A percentile compares a stretch with the other conserved stretches of the same genome.
Conservation (phyloP, 495 filamentous ascomycete species). For the Cercophora sp. region DNA sequence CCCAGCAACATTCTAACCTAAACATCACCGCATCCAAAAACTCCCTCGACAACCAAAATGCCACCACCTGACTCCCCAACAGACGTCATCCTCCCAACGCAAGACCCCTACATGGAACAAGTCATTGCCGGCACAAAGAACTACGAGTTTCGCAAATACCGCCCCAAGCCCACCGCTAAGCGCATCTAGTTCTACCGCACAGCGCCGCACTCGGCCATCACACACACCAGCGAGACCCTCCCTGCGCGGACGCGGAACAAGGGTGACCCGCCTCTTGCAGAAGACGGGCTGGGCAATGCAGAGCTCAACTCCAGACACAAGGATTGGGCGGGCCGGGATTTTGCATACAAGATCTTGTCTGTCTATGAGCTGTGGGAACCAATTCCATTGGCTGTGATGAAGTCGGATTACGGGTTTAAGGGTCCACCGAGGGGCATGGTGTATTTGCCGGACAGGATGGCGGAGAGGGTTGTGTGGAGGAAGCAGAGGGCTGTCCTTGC, state of each 20-base stretch:
- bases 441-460: neutral
- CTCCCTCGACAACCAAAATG: neutral
- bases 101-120: constrained; percentile 1
- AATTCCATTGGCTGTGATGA: neutral
- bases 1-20: no score
- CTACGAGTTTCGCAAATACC: constrained; percentile 7
- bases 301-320: constrained; percentile 4
- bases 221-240: neutral
- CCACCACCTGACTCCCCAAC: neutral
- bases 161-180: neutral
- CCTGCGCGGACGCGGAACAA: neutral
- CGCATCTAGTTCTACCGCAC: constrained; percentile 7
- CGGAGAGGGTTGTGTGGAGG: neutral
- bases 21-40: no score
- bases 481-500: neutral
- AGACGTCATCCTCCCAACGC: constrained; percentile 4
- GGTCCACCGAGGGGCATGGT: neutral
- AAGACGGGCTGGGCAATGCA: constrained; percentile 5
- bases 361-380: constrained; percentile 1
- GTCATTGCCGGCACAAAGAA: neutral
- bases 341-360: constrained; percentile 1
- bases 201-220: constrained; percentile 3
- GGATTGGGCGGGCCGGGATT: constrained; percentile 1
- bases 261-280: neutral
- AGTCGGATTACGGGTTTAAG: neutral